phyloP scores from a whole-genome alignment of 768 basidiomycete genomes.

The Leccinum disarticulatum region DNA sequence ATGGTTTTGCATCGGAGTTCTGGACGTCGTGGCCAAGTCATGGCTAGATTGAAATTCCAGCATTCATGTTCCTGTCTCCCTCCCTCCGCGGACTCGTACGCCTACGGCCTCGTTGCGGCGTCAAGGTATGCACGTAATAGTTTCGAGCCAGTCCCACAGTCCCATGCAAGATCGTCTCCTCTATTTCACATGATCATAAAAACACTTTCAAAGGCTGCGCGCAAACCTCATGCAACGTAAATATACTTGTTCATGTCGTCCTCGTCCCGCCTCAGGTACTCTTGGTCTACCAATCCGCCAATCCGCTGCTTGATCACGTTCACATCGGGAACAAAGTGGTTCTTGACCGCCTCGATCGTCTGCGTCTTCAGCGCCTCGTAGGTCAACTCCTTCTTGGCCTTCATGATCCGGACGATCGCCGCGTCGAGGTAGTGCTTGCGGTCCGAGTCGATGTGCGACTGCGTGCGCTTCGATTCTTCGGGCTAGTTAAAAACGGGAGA shows the following conservation, averaged over 20 bases:
- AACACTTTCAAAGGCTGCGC: not conserved
- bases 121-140: not conserved
- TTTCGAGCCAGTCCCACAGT: not conserved
- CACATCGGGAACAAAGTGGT: conserved; percentile 84
- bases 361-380: conserved; percentile 79
- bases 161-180: not conserved
- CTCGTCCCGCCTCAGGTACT: conserved; percentile 80
- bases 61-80: not conserved
- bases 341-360: conserved; percentile 84
- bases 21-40: not conserved
- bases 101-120: not conserved
- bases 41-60: not conserved
- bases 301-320: conserved; percentile 83
- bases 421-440: conserved; percentile 86
- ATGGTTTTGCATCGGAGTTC: not conserved
- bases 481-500: conserved; percentile 41
- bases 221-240: conserved; percentile 65
- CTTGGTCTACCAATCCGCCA: conserved; percentile 77
- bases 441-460: conserved; percentile 82
- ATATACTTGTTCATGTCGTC: conserved; percentile 68
- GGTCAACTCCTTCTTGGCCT: conserved; percentile 80
- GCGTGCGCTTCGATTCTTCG: conserved; percentile 84
- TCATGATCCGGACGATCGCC: conserved; percentile 97
- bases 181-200: not conserved
- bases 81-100: not conserved